These are phyloP conservation scores for Crithidia fasciculata DNA, from an alignment of 208 protist genomes.

Conservation along the genomic window DNA sequence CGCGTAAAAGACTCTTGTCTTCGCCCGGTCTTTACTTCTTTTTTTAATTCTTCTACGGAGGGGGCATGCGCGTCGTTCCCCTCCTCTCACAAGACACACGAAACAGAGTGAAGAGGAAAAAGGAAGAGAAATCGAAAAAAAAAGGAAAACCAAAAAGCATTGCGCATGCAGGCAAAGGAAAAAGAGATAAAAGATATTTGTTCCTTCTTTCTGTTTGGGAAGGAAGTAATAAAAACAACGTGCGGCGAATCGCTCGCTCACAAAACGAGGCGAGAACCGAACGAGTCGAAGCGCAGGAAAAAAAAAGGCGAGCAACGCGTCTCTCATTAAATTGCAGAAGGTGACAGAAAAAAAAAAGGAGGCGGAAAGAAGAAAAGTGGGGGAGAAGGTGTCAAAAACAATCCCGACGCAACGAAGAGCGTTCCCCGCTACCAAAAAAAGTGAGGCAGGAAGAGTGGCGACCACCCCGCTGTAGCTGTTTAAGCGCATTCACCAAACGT, in stretches of 20 bases:
- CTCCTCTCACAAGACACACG: neutral
- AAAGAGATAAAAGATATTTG: no score
- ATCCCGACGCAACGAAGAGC: neutral
- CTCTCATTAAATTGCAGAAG: neutral
- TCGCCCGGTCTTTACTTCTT: no score
- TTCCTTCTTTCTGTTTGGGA: no score
- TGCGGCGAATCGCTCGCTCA: no score
- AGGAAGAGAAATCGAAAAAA: constrained; percentile 6
- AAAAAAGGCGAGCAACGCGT: neutral
- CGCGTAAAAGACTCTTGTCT: no score
- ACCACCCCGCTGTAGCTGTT: neutral
- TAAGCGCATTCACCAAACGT: neutral
- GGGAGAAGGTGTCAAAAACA: constrained; percentile 3
- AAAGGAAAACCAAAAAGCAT: neutral
- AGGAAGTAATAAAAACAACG: no score
- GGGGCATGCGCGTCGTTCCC: no score
- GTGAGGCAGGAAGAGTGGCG: neutral
- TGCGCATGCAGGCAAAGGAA: no score
- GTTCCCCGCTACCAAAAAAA: constrained; percentile 15
- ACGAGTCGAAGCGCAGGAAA: neutral
- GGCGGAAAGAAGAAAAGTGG: neutral
- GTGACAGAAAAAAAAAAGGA: constrained; percentile 30
- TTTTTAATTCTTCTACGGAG: no score
- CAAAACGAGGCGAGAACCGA: no score
- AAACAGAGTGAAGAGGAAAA: constrained; percentile 11